Percentiles rank a stretch among this genome's conserved stretches.
Conservation (phyloP, 352 stramenopile species). For the Globisporangium radiosum region DNA sequence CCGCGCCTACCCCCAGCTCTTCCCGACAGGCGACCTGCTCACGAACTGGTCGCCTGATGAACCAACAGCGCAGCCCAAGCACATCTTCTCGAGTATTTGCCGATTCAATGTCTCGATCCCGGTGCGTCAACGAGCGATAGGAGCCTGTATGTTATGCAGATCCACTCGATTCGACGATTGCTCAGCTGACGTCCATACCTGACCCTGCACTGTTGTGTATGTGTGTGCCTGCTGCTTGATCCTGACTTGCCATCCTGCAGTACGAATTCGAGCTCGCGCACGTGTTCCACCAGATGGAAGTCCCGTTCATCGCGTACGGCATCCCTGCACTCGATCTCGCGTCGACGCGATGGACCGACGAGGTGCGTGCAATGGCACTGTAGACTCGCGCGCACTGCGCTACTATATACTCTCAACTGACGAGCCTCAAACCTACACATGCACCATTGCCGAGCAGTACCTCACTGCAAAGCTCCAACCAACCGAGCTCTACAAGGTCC, state of each 20-base stretch:
- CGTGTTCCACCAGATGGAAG: constrained; percentile 86
- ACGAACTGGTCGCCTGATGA: constrained; percentile 77
- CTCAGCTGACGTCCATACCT: background rate
- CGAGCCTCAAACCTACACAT: background rate
- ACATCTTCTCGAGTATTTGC: constrained; percentile 52
- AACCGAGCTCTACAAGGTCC: constrained; percentile 42
- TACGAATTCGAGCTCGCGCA: constrained; percentile 82
- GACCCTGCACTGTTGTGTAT: constrained; percentile 1
- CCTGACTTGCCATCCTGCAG: constrained; percentile 17
- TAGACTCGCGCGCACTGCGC: background rate
- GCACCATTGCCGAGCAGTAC: constrained; percentile 25
- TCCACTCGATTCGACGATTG: background rate
- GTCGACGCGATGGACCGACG: constrained; percentile 78
- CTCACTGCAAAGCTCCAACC: constrained; percentile 33
- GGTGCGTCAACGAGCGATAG: constrained; percentile 15
- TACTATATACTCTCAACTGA: background rate
- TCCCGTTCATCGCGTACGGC: constrained; percentile 92
- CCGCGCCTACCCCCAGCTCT: constrained; percentile 59
- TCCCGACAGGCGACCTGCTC: constrained; percentile 64
- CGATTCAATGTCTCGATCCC: constrained; percentile 55
- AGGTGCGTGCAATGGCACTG: constrained; percentile 12
- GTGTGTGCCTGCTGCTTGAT: background rate
- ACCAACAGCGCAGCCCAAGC: constrained; percentile 18
- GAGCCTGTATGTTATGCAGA: background rate
- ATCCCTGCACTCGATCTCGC: constrained; percentile 81